Evolutionary conservation across 1,139 yeast genomes (phyloP).

Genomic region (Wickerhamiella infanticola): DNA sequence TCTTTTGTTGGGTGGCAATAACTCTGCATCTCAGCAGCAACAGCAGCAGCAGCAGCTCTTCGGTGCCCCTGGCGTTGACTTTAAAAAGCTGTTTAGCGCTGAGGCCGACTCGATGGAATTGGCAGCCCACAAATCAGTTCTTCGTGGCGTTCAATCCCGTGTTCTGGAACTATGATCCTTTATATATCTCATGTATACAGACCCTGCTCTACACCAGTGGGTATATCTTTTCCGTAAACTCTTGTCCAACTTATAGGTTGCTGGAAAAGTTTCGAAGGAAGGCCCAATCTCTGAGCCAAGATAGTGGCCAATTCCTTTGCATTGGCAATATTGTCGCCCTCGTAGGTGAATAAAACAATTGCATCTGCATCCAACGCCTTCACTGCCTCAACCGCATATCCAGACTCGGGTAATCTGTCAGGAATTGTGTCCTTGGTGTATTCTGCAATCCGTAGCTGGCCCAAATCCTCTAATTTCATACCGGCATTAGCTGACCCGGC

Average conservation of each 20-base stretch:
- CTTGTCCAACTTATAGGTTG: conserved; percentile 74
- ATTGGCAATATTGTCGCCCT: conserved; percentile 76
- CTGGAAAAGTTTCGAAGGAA: conserved; percentile 24
- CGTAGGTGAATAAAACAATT: conserved; percentile 45
- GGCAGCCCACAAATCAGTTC: conserved; percentile 39
- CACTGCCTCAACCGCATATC: conserved; percentile 19
- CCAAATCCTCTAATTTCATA: conserved; percentile 10
- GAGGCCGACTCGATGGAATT: conserved; percentile 71
- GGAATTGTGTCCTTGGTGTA: conserved; percentile 6
- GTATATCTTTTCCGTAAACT: conserved; percentile 63
- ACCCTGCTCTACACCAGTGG: conserved; percentile 63
- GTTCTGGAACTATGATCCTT: conserved; percentile 19
- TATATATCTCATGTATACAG: conserved; percentile 36
- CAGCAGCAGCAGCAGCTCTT: conserved; percentile 16
- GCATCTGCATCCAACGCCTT: conserved; percentile 6
- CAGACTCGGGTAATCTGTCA: conserved; percentile 19
- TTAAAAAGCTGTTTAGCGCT: conserved; percentile 40
- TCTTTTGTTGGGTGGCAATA: conserved; percentile 32
- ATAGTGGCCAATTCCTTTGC: conserved; percentile 41
- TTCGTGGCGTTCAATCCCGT: conserved; percentile 52
- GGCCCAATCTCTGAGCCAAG: conserved; percentile 23
- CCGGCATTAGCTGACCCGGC: conserved; percentile 59
- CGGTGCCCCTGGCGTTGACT: conserved; percentile 28
- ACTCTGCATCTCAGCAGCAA: conserved; percentile 15
- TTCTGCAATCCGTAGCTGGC: conserved; percentile 4